A percentile compares a stretch with the other conserved stretches of the same genome.
These are phyloP conservation scores for Epichloe hybrida DNA, from an alignment of 2,329 filamentous ascomycete species.

Conservation along the genomic window DNA sequence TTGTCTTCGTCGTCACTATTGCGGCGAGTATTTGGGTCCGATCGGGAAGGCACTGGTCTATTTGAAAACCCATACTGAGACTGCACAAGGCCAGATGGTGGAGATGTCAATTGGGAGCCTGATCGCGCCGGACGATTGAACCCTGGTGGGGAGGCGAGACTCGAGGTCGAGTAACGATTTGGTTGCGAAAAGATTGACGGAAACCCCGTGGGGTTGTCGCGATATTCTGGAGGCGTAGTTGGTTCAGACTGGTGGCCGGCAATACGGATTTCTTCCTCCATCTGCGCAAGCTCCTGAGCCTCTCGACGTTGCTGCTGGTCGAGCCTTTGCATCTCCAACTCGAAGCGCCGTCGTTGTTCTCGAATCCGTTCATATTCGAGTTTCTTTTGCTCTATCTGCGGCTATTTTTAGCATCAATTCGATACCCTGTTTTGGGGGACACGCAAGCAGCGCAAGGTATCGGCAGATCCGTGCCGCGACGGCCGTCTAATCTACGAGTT, in stretches of 20 bases:
- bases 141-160: constrained; percentile 69
- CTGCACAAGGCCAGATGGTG: constrained; percentile 49
- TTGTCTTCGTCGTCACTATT: constrained; percentile 90
- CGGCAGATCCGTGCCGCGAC: not conserved
- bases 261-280: constrained; percentile 57
- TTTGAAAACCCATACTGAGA: constrained; percentile 39
- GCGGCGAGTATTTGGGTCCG: constrained; percentile 71
- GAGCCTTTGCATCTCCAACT: constrained; percentile 82
- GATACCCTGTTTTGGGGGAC: not conserved
- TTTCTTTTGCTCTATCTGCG: constrained; percentile 84
- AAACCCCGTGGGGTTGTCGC: constrained; percentile 56
- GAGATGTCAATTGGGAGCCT: constrained; percentile 69
- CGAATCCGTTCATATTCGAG: constrained; percentile 82
- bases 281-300: constrained; percentile 70
- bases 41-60: constrained; percentile 57
- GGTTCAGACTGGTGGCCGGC: constrained; percentile 82
- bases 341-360: constrained; percentile 78
- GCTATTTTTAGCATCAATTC: not conserved
- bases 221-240: constrained; percentile 89
- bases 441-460: not conserved
- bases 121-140: constrained; percentile 62
- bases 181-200: constrained; percentile 69
- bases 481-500: not conserved
- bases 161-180: constrained; percentile 80
- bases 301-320: constrained; percentile 74